Evolutionary conservation across 2,329 filamentous ascomycete species (phyloP).

Genomic region (Acrocalymma vagum): DNA sequence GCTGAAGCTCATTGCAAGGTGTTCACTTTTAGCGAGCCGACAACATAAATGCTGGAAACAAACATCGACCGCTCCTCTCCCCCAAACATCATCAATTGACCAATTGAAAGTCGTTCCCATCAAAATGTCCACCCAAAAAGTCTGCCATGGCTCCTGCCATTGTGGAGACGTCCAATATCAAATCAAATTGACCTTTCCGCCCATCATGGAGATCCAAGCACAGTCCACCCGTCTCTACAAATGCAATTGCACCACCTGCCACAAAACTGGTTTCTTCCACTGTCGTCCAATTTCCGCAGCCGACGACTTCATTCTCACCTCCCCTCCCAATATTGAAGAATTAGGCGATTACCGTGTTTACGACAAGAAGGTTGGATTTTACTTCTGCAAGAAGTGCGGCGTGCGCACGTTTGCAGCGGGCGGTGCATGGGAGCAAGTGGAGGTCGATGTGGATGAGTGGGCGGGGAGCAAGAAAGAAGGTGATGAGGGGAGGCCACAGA

Average conservation of each 20-base stretch:
- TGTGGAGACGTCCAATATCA: slow-evolving; percentile 57
- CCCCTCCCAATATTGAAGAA: slow-evolving; percentile 45
- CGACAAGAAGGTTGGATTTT: slow-evolving; percentile 47
- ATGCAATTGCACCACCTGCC: slow-evolving; percentile 61
- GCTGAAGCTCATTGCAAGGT: too few relatives aligned
- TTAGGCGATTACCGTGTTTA: slow-evolving; percentile 54
- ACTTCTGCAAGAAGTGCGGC: slow-evolving; percentile 59
- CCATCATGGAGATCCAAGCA: slow-evolving; percentile 14
- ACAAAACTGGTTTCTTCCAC: slow-evolving; percentile 59
- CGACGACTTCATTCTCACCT: slow-evolving; percentile 58
- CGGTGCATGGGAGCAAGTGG: slow-evolving; percentile 29
- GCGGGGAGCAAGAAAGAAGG: slow-evolving; percentile 16
- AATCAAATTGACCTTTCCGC: slow-evolving; percentile 54
- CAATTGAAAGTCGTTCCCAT: background rate
- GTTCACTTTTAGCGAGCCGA: too few relatives aligned
- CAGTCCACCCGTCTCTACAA: slow-evolving; percentile 43
- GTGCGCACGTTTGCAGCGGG: slow-evolving; percentile 54
- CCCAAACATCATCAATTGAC: too few relatives aligned
- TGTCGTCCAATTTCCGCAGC: slow-evolving; percentile 47
- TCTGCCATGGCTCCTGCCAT: slow-evolving; percentile 56
- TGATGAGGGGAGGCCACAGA: slow-evolving; percentile 19
- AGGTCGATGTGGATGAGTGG: slow-evolving; percentile 32
- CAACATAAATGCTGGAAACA: too few relatives aligned
- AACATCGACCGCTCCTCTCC: too few relatives aligned
- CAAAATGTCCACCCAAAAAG: slow-evolving; percentile 30